Evolutionary conservation across 23 red algal species (phyloP), one percentile per base, ranked within the genome.

Genomic region (Gracilaria vermiculophylla): DNA sequence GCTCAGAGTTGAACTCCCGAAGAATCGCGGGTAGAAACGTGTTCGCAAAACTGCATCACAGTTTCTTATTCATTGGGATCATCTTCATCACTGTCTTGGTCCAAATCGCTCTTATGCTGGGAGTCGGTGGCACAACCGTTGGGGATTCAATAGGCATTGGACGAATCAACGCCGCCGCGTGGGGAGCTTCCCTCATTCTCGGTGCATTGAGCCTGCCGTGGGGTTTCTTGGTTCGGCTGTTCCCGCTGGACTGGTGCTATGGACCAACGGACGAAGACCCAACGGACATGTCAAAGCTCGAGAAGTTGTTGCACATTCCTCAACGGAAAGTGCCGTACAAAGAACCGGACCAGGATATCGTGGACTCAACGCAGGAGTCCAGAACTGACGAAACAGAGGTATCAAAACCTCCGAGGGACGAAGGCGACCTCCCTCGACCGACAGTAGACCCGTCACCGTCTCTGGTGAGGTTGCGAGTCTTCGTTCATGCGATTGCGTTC

Each of bases 401-500:
- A n/a, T 64, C 83, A 28, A 77, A 49, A 42, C 50, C 32, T 65
- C 27, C 13, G 52, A 55, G 24, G 49, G 67, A 92, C 50, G 69
- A 92, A 31, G 32, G 43, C 28, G 77, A 81, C 29, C 62, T 78
- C 21, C 62, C 80, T 80, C 31, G 65, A 32, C 49, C 28, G 32
- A 42, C 35, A 5, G 27, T 53, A 4, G 29, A 52, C 40, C 23
- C 29, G 0, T 76, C 56, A 54, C 85, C 79, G 67, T 65, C 80
- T 73, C 56, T 76, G 7, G 49, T 95, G 25, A 43, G 85, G 28
- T 50, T 95, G 49, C 77, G 93, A 40, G 85, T 95, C 15, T 95
- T 90, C 42, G 93, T 95, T 19, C 93, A 95, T 45, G 93, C 93
- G 9, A 85, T 95, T 37, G 93, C 93, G 49, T 95, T 95, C 25